phyloP scores from a whole-genome alignment of 176 grass and related monocot species.

The Zea mays region DNA sequence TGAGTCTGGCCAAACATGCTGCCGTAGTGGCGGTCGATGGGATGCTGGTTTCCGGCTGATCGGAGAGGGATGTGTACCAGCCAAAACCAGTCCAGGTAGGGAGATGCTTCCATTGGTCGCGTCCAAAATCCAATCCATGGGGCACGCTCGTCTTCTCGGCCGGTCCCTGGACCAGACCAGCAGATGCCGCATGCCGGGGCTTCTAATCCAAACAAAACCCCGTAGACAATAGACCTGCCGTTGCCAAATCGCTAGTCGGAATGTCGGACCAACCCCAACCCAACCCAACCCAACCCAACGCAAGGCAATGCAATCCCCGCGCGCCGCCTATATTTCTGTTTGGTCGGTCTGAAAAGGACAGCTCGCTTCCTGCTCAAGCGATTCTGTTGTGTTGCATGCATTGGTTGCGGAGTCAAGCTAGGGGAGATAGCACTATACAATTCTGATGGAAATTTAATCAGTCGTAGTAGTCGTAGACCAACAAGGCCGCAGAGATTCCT shows the following conservation, averaged over 20 bases:
- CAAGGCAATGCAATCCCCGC: not conserved
- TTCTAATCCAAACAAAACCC: conserved; percentile 41
- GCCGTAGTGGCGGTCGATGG: conserved; percentile 32
- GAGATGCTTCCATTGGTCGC: conserved; percentile 37
- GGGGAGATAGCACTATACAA: not conserved
- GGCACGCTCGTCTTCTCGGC: not conserved
- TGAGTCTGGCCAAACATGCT: conserved; percentile 38
- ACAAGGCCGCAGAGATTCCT: conserved; percentile 14
- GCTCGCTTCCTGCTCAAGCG: conserved; percentile 51
- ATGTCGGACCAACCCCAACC: conserved; percentile 2
- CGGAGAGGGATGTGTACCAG: conserved; percentile 45
- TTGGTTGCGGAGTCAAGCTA: conserved; percentile 24
- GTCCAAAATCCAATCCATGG: not conserved
- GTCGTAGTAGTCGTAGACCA: not conserved
- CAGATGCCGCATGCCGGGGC: conserved; percentile 26
- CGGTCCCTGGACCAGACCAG: conserved; percentile 1
- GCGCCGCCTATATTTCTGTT: not conserved
- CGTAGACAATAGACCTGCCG: not conserved
- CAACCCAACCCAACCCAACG: conserved; percentile 15
- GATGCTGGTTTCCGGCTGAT: conserved; percentile 40
- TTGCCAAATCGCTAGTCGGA: conserved; percentile 12
- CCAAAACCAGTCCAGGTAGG: conserved; percentile 15
- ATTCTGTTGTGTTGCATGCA: conserved; percentile 37
- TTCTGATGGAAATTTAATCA: conserved; percentile 7
- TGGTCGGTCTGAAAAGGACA: conserved; percentile 30